Conservation (phyloP, 2,329 filamentous ascomycete species). For the Biscogniauxia mediterranea region DNA sequence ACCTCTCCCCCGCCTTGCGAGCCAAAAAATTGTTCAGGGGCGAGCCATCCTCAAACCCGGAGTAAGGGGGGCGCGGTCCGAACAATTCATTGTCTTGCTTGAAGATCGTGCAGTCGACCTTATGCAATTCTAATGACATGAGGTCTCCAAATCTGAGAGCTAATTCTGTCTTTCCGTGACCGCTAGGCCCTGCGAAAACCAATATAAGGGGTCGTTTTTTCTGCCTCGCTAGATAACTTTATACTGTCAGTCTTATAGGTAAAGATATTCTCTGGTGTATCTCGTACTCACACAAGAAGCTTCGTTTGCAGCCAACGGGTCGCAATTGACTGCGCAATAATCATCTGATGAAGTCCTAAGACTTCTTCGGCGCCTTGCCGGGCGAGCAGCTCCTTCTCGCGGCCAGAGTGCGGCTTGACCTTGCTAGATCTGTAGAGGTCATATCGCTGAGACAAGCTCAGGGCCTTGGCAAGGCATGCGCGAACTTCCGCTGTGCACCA, state of each 20-base stretch:
- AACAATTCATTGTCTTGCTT: constrained; percentile 40
- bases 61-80: constrained; percentile 37
- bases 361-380: constrained; percentile 14
- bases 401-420: constrained; percentile 5
- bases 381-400: constrained; percentile 10
- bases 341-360: constrained; percentile 15
- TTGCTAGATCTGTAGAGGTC: constrained; percentile 15
- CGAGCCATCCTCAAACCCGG: constrained; percentile 36
- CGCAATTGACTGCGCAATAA: constrained; percentile 19
- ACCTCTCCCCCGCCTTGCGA: constrained; percentile 32
- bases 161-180: constrained; percentile 50
- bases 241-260: constrained; percentile 15
- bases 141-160: constrained; percentile 41
- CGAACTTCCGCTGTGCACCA: constrained; percentile 19
- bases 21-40: constrained; percentile 48
- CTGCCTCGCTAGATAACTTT: constrained; percentile 30
- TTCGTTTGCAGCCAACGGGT: constrained; percentile 11
- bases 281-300: constrained; percentile 12
- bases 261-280: neutral
- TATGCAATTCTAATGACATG: constrained; percentile 35
- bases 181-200: constrained; percentile 44
- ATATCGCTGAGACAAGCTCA: constrained; percentile 19
- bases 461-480: constrained; percentile 1
- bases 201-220: constrained; percentile 36
- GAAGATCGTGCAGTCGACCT: constrained; percentile 41